These are phyloP conservation scores for Trichosporon asahii DNA, from an alignment of 1,284 basidiomycete genomes.

Conservation along the genomic window DNA sequence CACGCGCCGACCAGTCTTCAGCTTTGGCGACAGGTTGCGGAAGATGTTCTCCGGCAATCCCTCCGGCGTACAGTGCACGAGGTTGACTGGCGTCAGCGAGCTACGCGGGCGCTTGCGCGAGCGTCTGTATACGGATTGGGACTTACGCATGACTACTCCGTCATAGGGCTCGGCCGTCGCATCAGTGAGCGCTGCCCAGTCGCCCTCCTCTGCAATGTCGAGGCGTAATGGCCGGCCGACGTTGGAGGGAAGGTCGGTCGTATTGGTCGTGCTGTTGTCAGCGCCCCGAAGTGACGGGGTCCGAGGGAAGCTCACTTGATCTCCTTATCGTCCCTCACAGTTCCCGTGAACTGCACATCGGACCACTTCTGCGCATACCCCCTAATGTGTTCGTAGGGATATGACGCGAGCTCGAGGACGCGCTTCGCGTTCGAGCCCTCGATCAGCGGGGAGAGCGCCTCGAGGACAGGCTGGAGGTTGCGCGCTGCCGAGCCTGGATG, in stretches of 20 bases:
- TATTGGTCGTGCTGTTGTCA: constrained; percentile 8
- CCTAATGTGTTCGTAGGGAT: constrained; percentile 36
- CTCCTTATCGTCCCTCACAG: constrained; percentile 30
- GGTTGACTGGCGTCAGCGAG: constrained; percentile 34
- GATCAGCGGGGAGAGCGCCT: constrained; percentile 29
- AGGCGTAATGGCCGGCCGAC: constrained; percentile 21
- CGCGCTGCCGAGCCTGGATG: constrained; percentile 32
- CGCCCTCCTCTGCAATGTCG: constrained; percentile 22
- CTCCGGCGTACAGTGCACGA: constrained; percentile 40
- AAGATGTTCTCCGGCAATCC: constrained; percentile 39
- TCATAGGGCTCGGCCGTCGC: constrained; percentile 10
- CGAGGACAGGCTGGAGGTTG: constrained; percentile 33
- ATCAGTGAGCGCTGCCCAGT: constrained; percentile 23
- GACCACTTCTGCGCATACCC: constrained; percentile 28
- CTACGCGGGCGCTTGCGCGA: not conserved
- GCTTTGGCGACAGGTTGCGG: constrained; percentile 30
- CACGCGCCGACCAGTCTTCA: constrained; percentile 9
- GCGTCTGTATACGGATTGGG: not conserved
- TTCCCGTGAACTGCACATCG: constrained; percentile 33
- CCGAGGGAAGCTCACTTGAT: constrained; percentile 23
- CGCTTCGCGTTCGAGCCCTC: not conserved
- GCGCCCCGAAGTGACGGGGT: too few relatives aligned
- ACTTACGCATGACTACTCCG: constrained; percentile 32
- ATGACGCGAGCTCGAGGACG: constrained; percentile 39
- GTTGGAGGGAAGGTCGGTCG: constrained; percentile 19